Percentiles rank a stretch among this genome's conserved stretches.
These are phyloP conservation scores for Mycena albidolilacea DNA, from an alignment of 768 basidiomycete genomes.

Conservation along the genomic window DNA sequence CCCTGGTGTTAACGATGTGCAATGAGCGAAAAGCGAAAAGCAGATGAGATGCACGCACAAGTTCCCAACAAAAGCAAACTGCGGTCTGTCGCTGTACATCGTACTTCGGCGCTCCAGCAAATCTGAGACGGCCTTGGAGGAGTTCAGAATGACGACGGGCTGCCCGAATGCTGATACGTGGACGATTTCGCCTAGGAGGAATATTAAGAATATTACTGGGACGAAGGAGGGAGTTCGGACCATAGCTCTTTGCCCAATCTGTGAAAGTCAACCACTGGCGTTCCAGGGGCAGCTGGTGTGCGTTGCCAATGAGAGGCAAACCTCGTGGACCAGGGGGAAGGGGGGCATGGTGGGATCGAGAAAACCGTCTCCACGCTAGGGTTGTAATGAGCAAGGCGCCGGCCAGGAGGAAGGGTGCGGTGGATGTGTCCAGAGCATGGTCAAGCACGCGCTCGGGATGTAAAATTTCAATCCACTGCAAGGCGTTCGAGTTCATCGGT, in stretches of 20 bases:
- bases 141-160: constrained; percentile 20
- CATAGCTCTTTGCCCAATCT: neutral
- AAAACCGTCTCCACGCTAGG: neutral
- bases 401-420: neutral
- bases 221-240: neutral
- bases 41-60: neutral
- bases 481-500: too few species aligned
- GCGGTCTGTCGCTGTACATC: constrained; percentile 12
- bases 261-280: neutral
- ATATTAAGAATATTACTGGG: neutral
- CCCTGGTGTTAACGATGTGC: neutral
- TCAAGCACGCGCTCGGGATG: too few species aligned
- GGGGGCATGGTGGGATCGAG: neutral
- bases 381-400: too few species aligned
- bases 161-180: constrained; percentile 15
- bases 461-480: too few species aligned
- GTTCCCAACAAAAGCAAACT: neutral
- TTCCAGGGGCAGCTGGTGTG: neutral
- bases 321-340: neutral
- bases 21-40: too few species aligned
- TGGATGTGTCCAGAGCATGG: too few species aligned
- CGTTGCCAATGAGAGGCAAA: neutral
- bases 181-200: constrained; percentile 18
- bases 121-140: neutral
- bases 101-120: constrained; percentile 19